phyloP scores from a whole-genome alignment of 1,139 yeast species.

The Lodderomyces theae region DNA sequence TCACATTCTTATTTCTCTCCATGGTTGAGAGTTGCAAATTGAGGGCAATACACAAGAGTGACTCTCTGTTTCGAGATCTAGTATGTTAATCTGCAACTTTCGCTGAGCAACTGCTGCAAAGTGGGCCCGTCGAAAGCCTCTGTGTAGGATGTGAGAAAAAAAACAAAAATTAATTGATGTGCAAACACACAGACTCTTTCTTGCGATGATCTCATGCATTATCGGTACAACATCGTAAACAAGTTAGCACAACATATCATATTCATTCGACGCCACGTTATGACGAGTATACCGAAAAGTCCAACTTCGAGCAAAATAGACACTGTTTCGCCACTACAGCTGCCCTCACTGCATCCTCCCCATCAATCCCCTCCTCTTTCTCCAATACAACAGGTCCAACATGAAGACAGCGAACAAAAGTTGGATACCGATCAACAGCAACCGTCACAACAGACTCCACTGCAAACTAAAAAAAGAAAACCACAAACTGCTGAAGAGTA shows the following conservation, averaged over 20 bases:
- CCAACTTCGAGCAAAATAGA: not conserved
- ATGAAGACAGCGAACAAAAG: not conserved
- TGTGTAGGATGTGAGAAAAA: not conserved
- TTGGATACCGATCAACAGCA: not conserved
- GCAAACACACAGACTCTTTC: not conserved
- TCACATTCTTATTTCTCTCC: too few species aligned
- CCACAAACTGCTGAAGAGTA: constrained; percentile 59
- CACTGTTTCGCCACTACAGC: not conserved
- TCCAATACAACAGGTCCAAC: not conserved
- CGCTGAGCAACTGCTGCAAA: too few species aligned
- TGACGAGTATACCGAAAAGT: not conserved
- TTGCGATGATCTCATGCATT: not conserved
- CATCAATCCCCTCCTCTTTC: not conserved
- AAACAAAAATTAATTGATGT: too few species aligned
- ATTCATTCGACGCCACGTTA: not conserved
- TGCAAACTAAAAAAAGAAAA: constrained; percentile 35
- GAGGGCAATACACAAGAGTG: too few species aligned
- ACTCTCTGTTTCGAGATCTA: too few species aligned
- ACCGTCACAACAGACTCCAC: constrained; percentile 1
- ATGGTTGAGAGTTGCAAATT: too few species aligned
- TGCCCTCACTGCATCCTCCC: not conserved
- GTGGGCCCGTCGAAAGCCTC: too few species aligned
- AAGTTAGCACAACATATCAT: not conserved
- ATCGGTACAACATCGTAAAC: not conserved
- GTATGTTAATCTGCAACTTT: too few species aligned